A percentile compares a stretch with the other conserved stretches of the same genome.
Evolutionary conservation across 2,329 filamentous ascomycete genomes (phyloP).

Genomic region (Diaporthe sp.): DNA sequence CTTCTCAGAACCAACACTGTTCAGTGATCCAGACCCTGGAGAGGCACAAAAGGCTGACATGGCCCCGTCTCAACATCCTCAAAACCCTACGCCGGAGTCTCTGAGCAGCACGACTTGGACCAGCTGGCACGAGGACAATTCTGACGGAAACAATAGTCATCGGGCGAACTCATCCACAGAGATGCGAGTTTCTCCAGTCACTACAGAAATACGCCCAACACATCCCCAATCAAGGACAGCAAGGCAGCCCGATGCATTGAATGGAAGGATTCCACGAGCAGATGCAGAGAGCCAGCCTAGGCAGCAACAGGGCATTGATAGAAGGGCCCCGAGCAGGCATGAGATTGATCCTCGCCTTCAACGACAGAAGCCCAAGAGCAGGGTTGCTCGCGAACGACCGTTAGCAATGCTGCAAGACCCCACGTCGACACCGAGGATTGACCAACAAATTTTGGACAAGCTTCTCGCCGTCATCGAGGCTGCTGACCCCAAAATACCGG

Average conservation of each 20-base stretch:
- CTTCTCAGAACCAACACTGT: not conserved
- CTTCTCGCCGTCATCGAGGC: slow-evolving; percentile 66
- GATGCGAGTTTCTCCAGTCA: not conserved
- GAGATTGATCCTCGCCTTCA: slow-evolving; percentile 6
- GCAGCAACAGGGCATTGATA: not conserved
- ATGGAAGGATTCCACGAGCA: no score
- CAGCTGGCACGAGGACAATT: not conserved
- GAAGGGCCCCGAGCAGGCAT: not conserved
- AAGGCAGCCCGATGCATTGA: not conserved
- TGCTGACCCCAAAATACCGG: slow-evolving; percentile 56
- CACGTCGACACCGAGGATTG: slow-evolving; percentile 49
- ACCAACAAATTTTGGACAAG: slow-evolving; percentile 55
- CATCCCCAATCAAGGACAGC: not conserved
- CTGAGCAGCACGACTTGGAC: not conserved
- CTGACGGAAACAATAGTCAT: not conserved
- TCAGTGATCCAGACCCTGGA: not conserved
- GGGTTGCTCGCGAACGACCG: slow-evolving; percentile 44
- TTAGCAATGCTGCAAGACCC: slow-evolving; percentile 45
- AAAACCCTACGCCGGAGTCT: slow-evolving; percentile 33
- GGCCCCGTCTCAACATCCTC: slow-evolving; percentile 15
- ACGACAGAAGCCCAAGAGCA: slow-evolving; percentile 1
- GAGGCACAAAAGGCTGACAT: not conserved
- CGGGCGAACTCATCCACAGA: not conserved
- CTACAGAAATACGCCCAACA: not conserved
- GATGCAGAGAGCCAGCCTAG: not conserved